These are phyloP conservation scores for Rhododendron williamsianum DNA, from an alignment of 148 eudicot genomes.

Conservation along the genomic window DNA sequence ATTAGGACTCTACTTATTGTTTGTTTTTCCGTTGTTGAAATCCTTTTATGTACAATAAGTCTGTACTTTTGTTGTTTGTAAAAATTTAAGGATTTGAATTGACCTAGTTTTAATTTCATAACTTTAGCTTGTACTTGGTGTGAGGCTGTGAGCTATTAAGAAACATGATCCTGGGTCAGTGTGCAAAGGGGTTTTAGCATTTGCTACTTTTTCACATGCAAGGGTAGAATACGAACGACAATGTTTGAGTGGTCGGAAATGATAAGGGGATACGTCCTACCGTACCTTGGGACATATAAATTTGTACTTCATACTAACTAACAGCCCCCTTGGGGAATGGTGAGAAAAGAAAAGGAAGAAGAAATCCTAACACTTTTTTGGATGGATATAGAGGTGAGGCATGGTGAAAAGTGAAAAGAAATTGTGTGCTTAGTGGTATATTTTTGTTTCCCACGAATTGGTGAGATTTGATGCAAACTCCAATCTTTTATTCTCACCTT, in stretches of 20 bases:
- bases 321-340: not conserved
- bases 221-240: not conserved
- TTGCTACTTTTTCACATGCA: not conserved
- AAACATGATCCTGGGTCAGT: not conserved
- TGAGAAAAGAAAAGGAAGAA: not conserved
- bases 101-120: not conserved
- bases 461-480: not conserved
- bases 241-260: not conserved
- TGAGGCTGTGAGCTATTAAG: not conserved
- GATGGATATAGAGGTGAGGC: not conserved
- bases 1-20: not conserved
- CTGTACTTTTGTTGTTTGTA: too few relatives aligned
- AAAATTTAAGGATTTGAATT: not conserved
- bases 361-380: not conserved
- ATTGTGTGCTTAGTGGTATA: not conserved
- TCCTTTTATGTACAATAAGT: not conserved
- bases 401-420: not conserved
- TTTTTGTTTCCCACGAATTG: not conserved
- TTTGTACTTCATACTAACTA: too few relatives aligned
- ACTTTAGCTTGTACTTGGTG: not conserved
- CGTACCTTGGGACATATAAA: not conserved
- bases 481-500: not conserved
- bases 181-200: not conserved
- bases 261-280: not conserved
- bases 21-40: not conserved